Conservation (phyloP, 2,329 filamentous ascomycete species). For the Exserohilum rostratum region DNA sequence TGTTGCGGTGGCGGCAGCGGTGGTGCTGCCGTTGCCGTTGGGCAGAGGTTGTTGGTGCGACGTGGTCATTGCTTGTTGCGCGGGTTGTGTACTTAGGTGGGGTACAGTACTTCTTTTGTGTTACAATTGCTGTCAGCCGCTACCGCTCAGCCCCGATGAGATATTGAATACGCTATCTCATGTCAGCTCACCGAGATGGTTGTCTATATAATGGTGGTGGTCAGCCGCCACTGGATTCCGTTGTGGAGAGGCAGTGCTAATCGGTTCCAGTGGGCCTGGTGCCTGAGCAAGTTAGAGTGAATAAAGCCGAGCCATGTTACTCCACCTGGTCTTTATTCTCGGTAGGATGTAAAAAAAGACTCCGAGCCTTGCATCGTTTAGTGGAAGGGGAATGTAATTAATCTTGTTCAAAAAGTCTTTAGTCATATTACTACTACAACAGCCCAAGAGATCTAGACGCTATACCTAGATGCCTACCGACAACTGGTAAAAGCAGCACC, state of each 20-base stretch:
- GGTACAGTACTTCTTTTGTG: not conserved
- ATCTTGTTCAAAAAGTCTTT: too few species aligned
- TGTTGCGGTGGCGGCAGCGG: not conserved
- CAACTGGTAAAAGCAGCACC: too few species aligned
- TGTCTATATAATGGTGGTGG: not conserved
- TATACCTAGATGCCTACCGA: too few species aligned
- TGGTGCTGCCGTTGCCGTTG: not conserved
- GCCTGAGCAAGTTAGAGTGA: not conserved
- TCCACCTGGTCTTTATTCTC: too few species aligned
- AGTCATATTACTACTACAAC: not conserved
- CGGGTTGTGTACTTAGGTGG: not conserved
- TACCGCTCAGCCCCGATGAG: not conserved
- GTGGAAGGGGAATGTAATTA: too few species aligned
- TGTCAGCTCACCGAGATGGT: not conserved
- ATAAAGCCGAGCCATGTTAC: too few species aligned
- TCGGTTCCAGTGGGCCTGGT: not conserved
- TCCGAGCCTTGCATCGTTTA: too few species aligned
- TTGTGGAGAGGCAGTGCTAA: not conserved
- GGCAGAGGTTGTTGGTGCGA: not conserved
- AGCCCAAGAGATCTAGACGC: not conserved
- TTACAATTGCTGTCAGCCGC: not conserved
- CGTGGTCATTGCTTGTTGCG: conserved; percentile 11
- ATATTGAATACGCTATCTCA: not conserved
- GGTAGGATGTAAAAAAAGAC: too few species aligned
- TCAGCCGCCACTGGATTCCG: not conserved